Evolutionary conservation across 2,329 filamentous ascomycete genomes (phyloP), one percentile per base, ranked within the genome.

Genomic region (Aspergillus novoparasiticus): DNA sequence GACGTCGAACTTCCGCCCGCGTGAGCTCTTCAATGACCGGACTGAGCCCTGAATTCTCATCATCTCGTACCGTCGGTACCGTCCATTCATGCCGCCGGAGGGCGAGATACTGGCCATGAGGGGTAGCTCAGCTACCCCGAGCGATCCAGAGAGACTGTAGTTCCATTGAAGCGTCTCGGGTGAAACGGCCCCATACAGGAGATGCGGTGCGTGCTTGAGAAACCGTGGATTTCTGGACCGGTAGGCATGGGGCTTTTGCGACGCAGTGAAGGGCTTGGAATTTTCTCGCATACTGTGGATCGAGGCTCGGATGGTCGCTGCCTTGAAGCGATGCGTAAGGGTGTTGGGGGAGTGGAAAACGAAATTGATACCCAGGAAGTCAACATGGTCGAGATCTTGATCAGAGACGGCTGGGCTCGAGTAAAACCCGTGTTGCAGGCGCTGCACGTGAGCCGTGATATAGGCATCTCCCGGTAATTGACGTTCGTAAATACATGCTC

Each of bases 371-470:
- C 80, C 82, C 4, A 83, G 76, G 58, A 85, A 84, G 63, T 82
- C 82, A 11, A 84, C 79, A 58, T 81, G 73, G 41, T 81, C 71
- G 10, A 80, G 75, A 19, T 75, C 71, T 5, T 71, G 68, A 39
- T 82, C 81, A 21, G 83, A 81, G 0, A 83, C 73, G 6, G 76
- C 75, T 1, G 71, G 65, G 57, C 76, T 81, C 26, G 79, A 75
- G 70, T 82, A 84, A 62, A 75, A 80, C 6, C 83, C 83, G 65
- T 82, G 80, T 64, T 85, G 83, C 9, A 85, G 75, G 2, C 83
- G 80, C 61, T 83, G 80, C 11, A 83, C 79, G 63, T 84, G 81
- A 0, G 81, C 82, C 0, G 82, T 83, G 58, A 84, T 78, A 66
- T 81, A 84, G 9, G 81, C 79, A 43, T 81, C 75, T 4, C 82